Evolutionary conservation across 1,139 yeast genomes (phyloP), one percentile per base, ranked within the genome.

Genomic region (Yarrowia galli): DNA sequence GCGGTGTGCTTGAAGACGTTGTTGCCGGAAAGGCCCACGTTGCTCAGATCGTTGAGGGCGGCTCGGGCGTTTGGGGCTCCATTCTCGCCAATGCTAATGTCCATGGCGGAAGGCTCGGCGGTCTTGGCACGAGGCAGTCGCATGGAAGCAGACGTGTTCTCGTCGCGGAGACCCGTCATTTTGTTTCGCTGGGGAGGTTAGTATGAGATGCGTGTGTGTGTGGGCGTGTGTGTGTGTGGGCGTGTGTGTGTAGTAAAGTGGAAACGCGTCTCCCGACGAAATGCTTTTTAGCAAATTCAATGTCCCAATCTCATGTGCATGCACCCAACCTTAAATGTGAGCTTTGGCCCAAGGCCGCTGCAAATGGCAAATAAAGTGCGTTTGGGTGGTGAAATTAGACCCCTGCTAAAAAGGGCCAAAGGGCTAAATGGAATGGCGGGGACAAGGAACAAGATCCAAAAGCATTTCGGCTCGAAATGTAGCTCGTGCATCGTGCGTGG

Each of bases 1-100:
- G 64, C 45, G 28, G 68, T 56, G 68, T 65, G 56, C 49, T 65
- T 65, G 68, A 46, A 45, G 64, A 25, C 35, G 49, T 65, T 56
- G 49, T 65, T 56, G 65, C 40, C 16, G 35, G 46, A 18, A 49
- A 36, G 48, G 20, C 65, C 46, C 20, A 61, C 56, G 56, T 61
- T 61, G 56, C 66, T 61, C 32, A 61, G 56, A 38, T 61, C 66
- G 66, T 38, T 38, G 38, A 61, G 66, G 36, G 45, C 66, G 25
- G 66, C 20, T n/a, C 66, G 64, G 16, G 48, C 61, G 36, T 36
- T 54, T 53, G 38, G 48, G 51, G 51, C 49, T 20, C 49, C 64
- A 12, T 42, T 43, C 12, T 58, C 64, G 22, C 49, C 46, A 16
- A 43, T 32, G 51, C 51, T 43, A 7, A 22, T 22, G 36, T 35